Percentiles rank a stretch among this genome's conserved stretches.
Evolutionary conservation across 768 basidiomycete genomes (phyloP).

Genomic region (Crepidotus variabilis): DNA sequence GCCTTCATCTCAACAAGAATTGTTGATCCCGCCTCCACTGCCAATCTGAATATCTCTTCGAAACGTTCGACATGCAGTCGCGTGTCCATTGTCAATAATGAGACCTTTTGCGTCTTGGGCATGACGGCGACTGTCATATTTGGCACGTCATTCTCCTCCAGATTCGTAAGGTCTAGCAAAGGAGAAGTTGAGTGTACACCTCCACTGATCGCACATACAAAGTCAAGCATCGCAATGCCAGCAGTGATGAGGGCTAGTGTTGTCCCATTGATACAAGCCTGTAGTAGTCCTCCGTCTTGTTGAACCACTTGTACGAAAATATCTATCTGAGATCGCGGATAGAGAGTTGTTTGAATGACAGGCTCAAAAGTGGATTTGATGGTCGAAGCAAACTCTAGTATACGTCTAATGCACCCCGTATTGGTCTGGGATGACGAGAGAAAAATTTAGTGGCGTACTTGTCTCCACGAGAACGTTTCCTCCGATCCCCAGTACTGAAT

Average conservation of each 20-base stretch:
- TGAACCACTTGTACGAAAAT: conserved; percentile 91
- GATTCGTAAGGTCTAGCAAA: conserved; percentile 80
- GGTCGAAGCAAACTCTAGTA: conserved; percentile 80
- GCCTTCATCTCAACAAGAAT: conserved; percentile 82
- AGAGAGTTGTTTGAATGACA: conserved; percentile 84
- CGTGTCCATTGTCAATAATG: conserved; percentile 90
- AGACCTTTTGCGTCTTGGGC: conserved; percentile 82
- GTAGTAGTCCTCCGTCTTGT: conserved; percentile 89
- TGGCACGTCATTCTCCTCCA: conserved; percentile 92
- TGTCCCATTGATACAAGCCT: conserved; percentile 91
- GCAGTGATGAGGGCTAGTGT: conserved; percentile 89
- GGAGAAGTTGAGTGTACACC: conserved; percentile 81
- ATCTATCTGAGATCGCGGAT: conserved; percentile 93
- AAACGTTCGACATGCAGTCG: conserved; percentile 91
- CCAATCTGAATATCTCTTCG: conserved; percentile 81
- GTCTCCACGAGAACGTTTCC: conserved; percentile 77
- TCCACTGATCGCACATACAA: conserved; percentile 85
- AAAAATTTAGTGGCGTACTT: conserved; percentile 56
- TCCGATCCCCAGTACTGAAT: conserved; percentile 80
- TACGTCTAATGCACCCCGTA: conserved; percentile 50
- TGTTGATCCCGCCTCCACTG: conserved; percentile 70
- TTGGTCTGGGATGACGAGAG: conserved; percentile 1
- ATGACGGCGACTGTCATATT: conserved; percentile 86
- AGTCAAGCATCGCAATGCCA: conserved; percentile 88
- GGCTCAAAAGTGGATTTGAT: conserved; percentile 97